Evolutionary conservation across 139 green algal species (phyloP).

Genomic region (Haematococcus lacustris): DNA sequence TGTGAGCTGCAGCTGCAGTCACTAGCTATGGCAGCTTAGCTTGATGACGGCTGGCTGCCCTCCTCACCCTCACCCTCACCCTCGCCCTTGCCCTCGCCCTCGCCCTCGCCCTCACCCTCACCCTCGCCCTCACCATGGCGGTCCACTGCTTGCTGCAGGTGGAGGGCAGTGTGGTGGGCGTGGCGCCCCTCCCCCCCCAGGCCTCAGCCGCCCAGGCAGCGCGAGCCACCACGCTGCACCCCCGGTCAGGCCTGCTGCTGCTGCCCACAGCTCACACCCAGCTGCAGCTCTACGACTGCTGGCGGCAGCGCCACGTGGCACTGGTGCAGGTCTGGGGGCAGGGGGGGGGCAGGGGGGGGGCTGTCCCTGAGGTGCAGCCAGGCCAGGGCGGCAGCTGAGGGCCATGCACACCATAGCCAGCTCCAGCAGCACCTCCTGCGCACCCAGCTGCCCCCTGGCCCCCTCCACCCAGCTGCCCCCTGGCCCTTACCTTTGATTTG

Average conservation of each 20-base stretch:
- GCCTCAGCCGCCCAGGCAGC: constrained; percentile 7
- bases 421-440: neutral
- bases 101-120: too few relatives aligned
- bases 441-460: neutral
- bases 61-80: neutral
- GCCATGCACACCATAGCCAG: neutral
- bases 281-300: constrained; percentile 64
- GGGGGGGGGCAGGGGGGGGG: too few relatives aligned
- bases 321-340: constrained; percentile 39
- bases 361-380: neutral
- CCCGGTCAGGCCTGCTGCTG: constrained; percentile 30
- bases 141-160: constrained; percentile 24
- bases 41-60: neutral
- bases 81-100: too few relatives aligned
- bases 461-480: too few relatives aligned
- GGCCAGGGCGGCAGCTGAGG: neutral
- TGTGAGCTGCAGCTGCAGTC: neutral
- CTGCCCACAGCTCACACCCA: constrained; percentile 40
- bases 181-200: constrained; percentile 27
- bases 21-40: neutral
- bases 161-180: constrained; percentile 38
- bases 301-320: constrained; percentile 36
- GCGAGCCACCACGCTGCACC: constrained; percentile 17
- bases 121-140: too few relatives aligned
- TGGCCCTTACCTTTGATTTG: neutral